Conservation (phyloP, 2,329 filamentous ascomycete species). For the Bipolaris gigantea region DNA sequence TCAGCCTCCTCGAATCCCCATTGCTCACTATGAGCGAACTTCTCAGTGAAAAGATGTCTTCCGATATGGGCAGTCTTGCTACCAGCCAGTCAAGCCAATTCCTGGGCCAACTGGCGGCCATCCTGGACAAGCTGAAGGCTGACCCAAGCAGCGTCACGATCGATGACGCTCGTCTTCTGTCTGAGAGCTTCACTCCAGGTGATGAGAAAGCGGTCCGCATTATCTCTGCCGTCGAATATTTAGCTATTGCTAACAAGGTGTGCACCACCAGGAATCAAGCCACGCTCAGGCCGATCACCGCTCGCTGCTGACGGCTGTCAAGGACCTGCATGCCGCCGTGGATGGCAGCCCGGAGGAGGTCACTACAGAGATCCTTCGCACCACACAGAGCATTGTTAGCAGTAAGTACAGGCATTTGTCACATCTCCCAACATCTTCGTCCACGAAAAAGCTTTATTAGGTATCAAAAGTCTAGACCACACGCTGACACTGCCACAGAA, state of each 20-base stretch:
- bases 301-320: slow-evolving; percentile 28
- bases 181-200: slow-evolving; percentile 27
- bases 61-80: neutral
- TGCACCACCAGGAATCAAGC: slow-evolving; percentile 15
- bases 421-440: neutral
- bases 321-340: slow-evolving; percentile 33
- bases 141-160: slow-evolving; percentile 33
- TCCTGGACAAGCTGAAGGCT: slow-evolving; percentile 25
- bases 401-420: slow-evolving; percentile 25
- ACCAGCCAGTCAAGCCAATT: slow-evolving; percentile 3
- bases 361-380: slow-evolving; percentile 30
- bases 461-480: neutral
- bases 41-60: slow-evolving; percentile 1
- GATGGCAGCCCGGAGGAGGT: slow-evolving; percentile 29
- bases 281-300: slow-evolving; percentile 20
- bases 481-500: slow-evolving; percentile 23
- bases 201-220: slow-evolving; percentile 30
- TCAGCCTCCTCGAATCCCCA: neutral
- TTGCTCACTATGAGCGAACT: slow-evolving; percentile 6
- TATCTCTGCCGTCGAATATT: slow-evolving; percentile 33
- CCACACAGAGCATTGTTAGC: slow-evolving; percentile 32
- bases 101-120: slow-evolving; percentile 3
- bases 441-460: neutral
- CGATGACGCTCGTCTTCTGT: slow-evolving; percentile 37
- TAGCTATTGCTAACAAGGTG: slow-evolving; percentile 30